Evolutionary conservation across 1,284 basidiomycete species (phyloP).

Genomic region (Puccinia hordei): DNA sequence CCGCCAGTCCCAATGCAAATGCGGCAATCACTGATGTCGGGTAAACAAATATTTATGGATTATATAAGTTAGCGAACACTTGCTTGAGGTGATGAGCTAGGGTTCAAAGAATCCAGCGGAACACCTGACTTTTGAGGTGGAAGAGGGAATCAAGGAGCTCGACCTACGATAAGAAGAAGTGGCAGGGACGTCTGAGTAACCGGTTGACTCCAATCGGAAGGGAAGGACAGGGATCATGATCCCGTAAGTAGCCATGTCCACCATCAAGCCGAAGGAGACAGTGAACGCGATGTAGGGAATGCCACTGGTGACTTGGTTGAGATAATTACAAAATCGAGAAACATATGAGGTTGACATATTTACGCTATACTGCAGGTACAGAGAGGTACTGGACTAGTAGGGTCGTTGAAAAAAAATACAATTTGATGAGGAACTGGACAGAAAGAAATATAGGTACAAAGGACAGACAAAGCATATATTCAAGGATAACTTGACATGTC

Average conservation of each 20-base stretch:
- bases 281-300: conserved; percentile 32
- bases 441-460: too few relatives aligned
- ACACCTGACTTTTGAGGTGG: neutral
- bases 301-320: conserved; percentile 17
- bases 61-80: neutral
- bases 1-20: conserved; percentile 29
- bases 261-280: conserved; percentile 44
- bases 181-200: conserved; percentile 21
- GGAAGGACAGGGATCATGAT: conserved; percentile 41
- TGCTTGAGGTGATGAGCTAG: neutral
- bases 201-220: conserved; percentile 16
- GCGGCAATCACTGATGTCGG: conserved; percentile 38
- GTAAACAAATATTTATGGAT: neutral
- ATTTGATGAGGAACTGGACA: too few relatives aligned
- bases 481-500: too few relatives aligned
- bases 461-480: too few relatives aligned
- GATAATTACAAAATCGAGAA: neutral
- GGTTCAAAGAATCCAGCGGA: neutral
- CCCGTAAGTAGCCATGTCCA: conserved; percentile 35
- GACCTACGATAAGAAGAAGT: conserved; percentile 38
- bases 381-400: too few relatives aligned
- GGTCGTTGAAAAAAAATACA: too few relatives aligned
- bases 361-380: neutral
- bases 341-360: neutral
- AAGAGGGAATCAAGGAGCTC: neutral